Conservation (phyloP, 2,329 filamentous ascomycete species). For the Trichoderma lentiforme region DNA sequence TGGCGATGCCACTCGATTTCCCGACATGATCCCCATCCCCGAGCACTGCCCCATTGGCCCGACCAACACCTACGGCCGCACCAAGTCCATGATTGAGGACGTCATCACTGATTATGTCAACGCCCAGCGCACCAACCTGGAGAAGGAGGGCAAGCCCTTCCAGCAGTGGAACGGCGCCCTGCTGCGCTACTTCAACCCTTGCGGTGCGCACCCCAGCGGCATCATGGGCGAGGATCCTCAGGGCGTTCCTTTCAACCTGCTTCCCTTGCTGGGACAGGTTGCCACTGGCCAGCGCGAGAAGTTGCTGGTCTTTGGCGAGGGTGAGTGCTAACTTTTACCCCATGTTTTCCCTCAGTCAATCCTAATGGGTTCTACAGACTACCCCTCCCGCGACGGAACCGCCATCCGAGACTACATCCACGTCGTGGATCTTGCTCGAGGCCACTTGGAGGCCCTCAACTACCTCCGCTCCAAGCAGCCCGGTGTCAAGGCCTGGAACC, state of each 20-base stretch:
- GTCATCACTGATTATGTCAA: conserved; percentile 90
- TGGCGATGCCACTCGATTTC: conserved; percentile 92
- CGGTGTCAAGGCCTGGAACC: conserved; percentile 92
- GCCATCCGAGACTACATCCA: conserved; percentile 98
- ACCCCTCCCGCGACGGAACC: conserved; percentile 83
- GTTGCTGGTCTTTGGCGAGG: conserved; percentile 89
- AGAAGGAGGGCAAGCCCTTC: conserved; percentile 73
- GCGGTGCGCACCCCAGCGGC: conserved; percentile 87
- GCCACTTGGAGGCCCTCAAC: conserved; percentile 85
- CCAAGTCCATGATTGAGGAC: conserved; percentile 86
- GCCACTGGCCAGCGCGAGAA: conserved; percentile 94
- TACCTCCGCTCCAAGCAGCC: conserved; percentile 81
- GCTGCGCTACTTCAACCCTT: conserved; percentile 96
- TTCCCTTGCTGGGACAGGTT: conserved; percentile 91
- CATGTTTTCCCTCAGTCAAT: neutral
- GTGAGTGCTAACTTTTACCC: conserved; percentile 48
- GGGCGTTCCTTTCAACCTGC: conserved; percentile 91
- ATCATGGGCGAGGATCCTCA: conserved; percentile 98
- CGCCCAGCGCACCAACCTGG: conserved; percentile 76
- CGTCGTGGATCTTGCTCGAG: conserved; percentile 82
- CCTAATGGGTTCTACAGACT: conserved; percentile 58
- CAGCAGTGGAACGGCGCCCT: conserved; percentile 91
- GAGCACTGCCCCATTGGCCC: conserved; percentile 94
- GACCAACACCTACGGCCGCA: conserved; percentile 97
- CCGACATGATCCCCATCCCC: conserved; percentile 98